phyloP scores from a whole-genome alignment of 257 asterid genomes.

The Plantago elongata region DNA sequence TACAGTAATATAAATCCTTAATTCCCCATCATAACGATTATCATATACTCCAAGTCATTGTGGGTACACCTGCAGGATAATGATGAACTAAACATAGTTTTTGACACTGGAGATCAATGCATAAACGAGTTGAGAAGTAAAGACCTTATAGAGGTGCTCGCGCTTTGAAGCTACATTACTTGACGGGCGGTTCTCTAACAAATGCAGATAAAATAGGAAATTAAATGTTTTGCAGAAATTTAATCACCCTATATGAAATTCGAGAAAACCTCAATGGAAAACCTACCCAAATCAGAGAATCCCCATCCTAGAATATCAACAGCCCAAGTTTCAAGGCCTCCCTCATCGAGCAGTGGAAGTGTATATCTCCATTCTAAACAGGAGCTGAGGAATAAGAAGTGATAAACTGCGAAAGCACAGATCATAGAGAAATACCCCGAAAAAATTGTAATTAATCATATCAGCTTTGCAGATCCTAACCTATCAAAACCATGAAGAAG shows the following conservation, averaged over 20 bases:
- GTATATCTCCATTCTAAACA: conserved; percentile 92
- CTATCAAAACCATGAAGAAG: conserved; percentile 98
- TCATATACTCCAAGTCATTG: too few relatives aligned
- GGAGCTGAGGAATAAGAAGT: conserved; percentile 70
- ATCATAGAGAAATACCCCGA: conserved; percentile 18
- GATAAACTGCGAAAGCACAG: conserved; percentile 32
- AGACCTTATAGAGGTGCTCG: conserved; percentile 85
- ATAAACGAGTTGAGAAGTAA: neutral
- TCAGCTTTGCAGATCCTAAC: conserved; percentile 33
- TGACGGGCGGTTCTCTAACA: conserved; percentile 58
- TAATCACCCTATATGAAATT: neutral
- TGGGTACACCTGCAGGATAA: too few relatives aligned
- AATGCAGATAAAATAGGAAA: conserved; percentile 16
- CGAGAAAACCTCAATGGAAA: conserved; percentile 6
- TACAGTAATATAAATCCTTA: too few relatives aligned
- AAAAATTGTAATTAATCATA: neutral
- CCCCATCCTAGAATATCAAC: conserved; percentile 96
- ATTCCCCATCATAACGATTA: too few relatives aligned
- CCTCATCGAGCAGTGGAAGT: conserved; percentile 85
- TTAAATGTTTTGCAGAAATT: conserved; percentile 8
- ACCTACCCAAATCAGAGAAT: conserved; percentile 76
- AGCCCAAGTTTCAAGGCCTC: conserved; percentile 83
- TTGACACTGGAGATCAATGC: neutral
- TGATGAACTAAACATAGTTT: too few relatives aligned
- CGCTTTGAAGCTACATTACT: conserved; percentile 83